Base-by-base conservation (phyloP, 306 rosid genomes). In the Trifolium pratense region DNA sequence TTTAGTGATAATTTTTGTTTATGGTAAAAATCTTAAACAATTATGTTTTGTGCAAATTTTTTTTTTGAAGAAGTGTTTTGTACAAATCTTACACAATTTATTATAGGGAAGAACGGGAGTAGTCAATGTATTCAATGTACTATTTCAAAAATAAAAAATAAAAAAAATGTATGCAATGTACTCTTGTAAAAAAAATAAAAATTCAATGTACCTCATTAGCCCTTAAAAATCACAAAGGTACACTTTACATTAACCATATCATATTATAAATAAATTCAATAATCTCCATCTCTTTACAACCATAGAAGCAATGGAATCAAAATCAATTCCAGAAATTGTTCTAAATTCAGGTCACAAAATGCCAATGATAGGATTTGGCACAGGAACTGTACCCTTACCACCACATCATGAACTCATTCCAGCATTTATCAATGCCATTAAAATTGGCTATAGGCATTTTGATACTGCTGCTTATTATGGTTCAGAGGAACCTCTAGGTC, bases 401-500 rank as follows among this genome's bases (percentile, higher is more conserved):
- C 75, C 86, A 25, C 1, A 18, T 16, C 2, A 75, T 37, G 81
- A 25, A 1, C 83, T 83, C 26, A 66, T 72, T 13, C 26, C 73
- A 39, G 39, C 71, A 7, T 66, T 83, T 70, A 42, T 66, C 9
- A 60, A 58, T 13, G 83, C 78, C 53, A 70, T 83, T 7, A 7
- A 64, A 70, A 20, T 53, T 36, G 87, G 87, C n/a, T 79, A 75
- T 45, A 70, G 84, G 36, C 87, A 83, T 72, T 83, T 83, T 60
- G 87, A 83, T 64, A 79, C 87, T 20, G 87, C 87, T 20, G 79
- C 84, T 34, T 58, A 71, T 43, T 83, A 83, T 83, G 87, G 87
- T 15, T 79, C 70, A 2, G 87, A 83, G 46, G 81, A 72, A 48
- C 5, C 84, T 17, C 79, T 83, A 6, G 87, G 87, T 7, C 16